Percentiles rank a stretch among this genome's conserved stretches.
phyloP scores from a whole-genome alignment of 208 protist genomes.

The Acanthamoeba lenticulata region DNA sequence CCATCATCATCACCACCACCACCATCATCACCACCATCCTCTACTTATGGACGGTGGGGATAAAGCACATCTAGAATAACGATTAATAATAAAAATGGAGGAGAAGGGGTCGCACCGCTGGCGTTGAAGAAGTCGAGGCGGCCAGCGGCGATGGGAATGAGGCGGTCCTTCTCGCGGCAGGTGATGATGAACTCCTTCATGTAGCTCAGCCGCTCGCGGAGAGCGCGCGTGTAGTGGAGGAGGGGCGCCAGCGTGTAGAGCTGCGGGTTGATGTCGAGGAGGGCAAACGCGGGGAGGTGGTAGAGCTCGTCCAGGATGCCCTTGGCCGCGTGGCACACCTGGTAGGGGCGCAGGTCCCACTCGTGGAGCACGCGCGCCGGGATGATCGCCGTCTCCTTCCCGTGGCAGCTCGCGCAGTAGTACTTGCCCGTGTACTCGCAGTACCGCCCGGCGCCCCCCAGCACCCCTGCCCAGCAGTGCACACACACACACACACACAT shows the following conservation, averaged over 20 bases:
- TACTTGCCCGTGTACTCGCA: constrained; percentile 71
- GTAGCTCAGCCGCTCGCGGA: constrained; percentile 39
- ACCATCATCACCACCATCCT: too few species aligned
- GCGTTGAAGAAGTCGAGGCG: background rate
- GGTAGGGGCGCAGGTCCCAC: constrained; percentile 41
- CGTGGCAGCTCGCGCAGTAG: constrained; percentile 65
- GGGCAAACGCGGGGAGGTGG: constrained; percentile 5
- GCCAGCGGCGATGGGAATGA: background rate
- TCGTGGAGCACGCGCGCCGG: constrained; percentile 67
- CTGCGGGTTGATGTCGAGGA: constrained; percentile 33
- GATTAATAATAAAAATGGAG: background rate
- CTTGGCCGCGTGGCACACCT: constrained; percentile 30
- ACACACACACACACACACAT: background rate
- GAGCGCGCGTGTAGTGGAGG: background rate
- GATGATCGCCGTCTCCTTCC: constrained; percentile 12
- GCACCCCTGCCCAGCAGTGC: background rate
- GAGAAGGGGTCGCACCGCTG: background rate
- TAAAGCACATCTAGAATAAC: too few species aligned
- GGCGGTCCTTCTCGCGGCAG: constrained; percentile 45
- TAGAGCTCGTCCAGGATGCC: constrained; percentile 28
- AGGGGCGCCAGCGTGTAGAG: constrained; percentile 36
- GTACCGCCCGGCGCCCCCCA: background rate
- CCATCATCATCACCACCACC: too few species aligned
- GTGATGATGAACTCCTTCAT: constrained; percentile 61
- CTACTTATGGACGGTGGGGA: too few species aligned